phyloP scores from a whole-genome alignment of 768 basidiomycete species.

The Coprinopsis marcescibilis region DNA sequence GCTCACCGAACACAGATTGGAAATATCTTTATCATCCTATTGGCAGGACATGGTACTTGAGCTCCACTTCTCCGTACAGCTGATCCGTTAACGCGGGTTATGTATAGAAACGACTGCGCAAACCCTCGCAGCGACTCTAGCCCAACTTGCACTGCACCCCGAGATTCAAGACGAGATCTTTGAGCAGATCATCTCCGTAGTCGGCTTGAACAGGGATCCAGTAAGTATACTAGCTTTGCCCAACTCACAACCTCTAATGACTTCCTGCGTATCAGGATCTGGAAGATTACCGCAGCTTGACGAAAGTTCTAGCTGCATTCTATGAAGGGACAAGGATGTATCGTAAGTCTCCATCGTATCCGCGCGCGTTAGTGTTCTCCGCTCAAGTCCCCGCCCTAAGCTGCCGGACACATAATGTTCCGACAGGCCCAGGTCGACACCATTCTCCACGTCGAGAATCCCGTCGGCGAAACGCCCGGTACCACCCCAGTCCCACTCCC shows the following conservation, averaged over 20 bases:
- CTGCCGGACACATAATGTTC: conserved; percentile 35
- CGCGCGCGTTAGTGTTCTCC: neutral
- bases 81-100: neutral
- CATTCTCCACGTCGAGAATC: conserved; percentile 33
- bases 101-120: conserved; percentile 48
- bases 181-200: conserved; percentile 35
- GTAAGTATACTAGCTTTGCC: conserved; percentile 16
- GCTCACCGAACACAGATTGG: conserved; percentile 34
- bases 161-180: conserved; percentile 46
- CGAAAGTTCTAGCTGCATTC: conserved; percentile 38
- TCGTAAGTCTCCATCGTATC: conserved; percentile 27
- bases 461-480: conserved; percentile 34
- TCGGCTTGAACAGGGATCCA: conserved; percentile 27
- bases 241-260: neutral
- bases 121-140: conserved; percentile 41
- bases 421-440: conserved; percentile 40
- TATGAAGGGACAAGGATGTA: conserved; percentile 41
- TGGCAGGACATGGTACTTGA: conserved; percentile 50
- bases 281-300: conserved; percentile 35
- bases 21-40: conserved; percentile 45
- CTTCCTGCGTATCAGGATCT: conserved; percentile 22
- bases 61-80: neutral
- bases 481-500: conserved; percentile 29
- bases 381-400: conserved; percentile 19
- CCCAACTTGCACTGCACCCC: conserved; percentile 37